Conservation (phyloP, 257 asterid genomes). For the Ilex asprella region DNA sequence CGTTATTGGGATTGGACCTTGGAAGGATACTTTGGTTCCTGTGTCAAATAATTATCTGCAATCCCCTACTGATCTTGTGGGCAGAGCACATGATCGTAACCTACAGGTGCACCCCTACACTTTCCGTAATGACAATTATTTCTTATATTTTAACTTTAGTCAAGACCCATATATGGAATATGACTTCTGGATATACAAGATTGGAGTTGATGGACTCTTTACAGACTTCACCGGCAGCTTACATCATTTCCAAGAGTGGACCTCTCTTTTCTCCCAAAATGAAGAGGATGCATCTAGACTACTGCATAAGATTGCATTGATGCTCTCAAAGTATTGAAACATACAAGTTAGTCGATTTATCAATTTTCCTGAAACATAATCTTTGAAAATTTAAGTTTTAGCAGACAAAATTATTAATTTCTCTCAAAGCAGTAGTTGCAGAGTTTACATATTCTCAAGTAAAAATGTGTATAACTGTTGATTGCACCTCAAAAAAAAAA, state of each 20-base stretch:
- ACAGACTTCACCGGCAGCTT: conserved; percentile 93
- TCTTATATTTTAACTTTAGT: conserved; percentile 80
- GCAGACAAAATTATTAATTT: too few relatives aligned
- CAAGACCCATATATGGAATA: conserved; percentile 79
- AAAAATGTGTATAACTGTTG: too few relatives aligned
- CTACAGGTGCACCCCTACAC: conserved; percentile 98
- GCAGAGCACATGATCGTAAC: conserved; percentile 84
- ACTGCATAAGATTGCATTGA: conserved; percentile 41
- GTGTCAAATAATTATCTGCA: conserved; percentile 44
- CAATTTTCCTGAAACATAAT: too few relatives aligned
- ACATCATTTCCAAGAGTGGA: conserved; percentile 82
- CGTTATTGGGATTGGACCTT: conserved; percentile 89
- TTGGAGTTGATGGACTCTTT: conserved; percentile 86
- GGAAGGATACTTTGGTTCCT: conserved; percentile 74
- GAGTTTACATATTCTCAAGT: too few relatives aligned
- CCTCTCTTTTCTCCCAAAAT: conserved; percentile 39
- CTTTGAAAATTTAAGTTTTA: too few relatives aligned
- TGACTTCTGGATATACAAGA: conserved; percentile 63
- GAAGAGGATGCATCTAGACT: conserved; percentile 47
- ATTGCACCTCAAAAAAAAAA: too few relatives aligned
- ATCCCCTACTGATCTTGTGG: conserved; percentile 66
- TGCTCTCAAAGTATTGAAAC: conserved; percentile 53
- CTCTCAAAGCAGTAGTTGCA: too few relatives aligned
- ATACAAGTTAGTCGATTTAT: conserved; percentile 1
- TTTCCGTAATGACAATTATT: conserved; percentile 66